Conservation (phyloP, 169 alveolate genomes). For the Plasmodium inui region DNA sequence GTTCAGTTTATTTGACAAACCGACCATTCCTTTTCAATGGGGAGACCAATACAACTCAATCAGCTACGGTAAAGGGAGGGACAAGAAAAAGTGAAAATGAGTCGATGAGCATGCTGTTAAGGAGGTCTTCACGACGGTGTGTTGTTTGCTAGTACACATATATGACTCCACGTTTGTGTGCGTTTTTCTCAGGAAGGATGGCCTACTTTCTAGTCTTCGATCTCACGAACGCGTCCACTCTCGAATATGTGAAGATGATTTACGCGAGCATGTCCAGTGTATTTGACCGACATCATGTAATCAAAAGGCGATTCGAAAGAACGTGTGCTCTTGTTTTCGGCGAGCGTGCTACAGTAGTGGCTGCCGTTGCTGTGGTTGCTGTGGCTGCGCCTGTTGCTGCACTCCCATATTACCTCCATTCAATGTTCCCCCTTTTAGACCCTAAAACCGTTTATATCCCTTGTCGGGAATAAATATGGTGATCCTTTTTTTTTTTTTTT, state of each 20-base stretch:
- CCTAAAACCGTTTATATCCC: slow-evolving; percentile 71
- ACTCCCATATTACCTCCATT: not conserved
- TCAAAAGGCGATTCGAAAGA: not conserved
- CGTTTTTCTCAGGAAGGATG: slow-evolving; percentile 58
- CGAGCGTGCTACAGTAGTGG: not conserved
- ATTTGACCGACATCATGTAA: slow-evolving; percentile 49
- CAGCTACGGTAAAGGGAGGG: slow-evolving; percentile 48
- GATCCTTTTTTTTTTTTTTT: slow-evolving; percentile 4
- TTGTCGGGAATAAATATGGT: slow-evolving; percentile 75
- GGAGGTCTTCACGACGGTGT: slow-evolving; percentile 4
- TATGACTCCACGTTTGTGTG: not conserved
- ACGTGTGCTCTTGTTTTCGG: not conserved
- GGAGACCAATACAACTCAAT: slow-evolving; percentile 47
- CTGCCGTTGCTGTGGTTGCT: not conserved
- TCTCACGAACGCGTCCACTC: slow-evolving; percentile 50
- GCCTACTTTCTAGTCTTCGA: slow-evolving; percentile 73
- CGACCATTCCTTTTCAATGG: slow-evolving; percentile 34
- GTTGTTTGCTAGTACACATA: not conserved
- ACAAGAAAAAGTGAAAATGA: not conserved
- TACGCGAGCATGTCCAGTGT: slow-evolving; percentile 50
- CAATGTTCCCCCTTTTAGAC: slow-evolving; percentile 35
- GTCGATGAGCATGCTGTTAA: not conserved
- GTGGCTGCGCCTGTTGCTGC: not conserved
- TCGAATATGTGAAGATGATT: slow-evolving; percentile 61
- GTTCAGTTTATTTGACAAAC: slow-evolving; percentile 65